phyloP scores from a whole-genome alignment of 2,329 filamentous ascomycete genomes.

The Monosporascus cannonballus region DNA sequence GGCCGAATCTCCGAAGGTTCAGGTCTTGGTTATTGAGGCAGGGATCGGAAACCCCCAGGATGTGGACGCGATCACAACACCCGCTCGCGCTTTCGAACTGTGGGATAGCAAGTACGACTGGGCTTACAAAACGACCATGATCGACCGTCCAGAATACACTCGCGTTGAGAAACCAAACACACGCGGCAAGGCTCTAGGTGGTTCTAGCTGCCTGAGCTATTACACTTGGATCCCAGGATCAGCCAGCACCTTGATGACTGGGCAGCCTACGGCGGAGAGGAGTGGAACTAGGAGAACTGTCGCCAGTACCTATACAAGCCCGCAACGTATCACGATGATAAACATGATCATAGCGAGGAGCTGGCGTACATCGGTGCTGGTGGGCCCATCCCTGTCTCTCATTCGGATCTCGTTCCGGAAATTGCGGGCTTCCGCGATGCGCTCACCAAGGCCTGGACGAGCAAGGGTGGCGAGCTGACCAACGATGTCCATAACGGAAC shows the following conservation, averaged over 20 bases:
- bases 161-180: conserved; percentile 59
- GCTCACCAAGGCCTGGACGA: conserved; percentile 45
- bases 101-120: conserved; percentile 52
- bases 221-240: conserved; percentile 58
- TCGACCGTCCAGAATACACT: conserved; percentile 52
- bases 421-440: conserved; percentile 44
- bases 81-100: conserved; percentile 45
- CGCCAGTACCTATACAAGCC: conserved; percentile 48
- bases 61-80: conserved; percentile 47
- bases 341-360: conserved; percentile 34
- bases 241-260: conserved; percentile 57
- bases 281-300: conserved; percentile 52
- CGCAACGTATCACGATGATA: conserved; percentile 53
- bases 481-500: conserved; percentile 51
- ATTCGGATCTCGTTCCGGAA: conserved; percentile 48
- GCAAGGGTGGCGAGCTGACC: conserved; percentile 41
- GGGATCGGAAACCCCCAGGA: conserved; percentile 41
- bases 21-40: conserved; percentile 41
- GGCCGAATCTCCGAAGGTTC: conserved; percentile 42
- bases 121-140: conserved; percentile 56
- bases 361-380: conserved; percentile 44
- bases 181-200: conserved; percentile 53
- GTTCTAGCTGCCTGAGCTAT: conserved; percentile 54
- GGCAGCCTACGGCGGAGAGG: conserved; percentile 66
- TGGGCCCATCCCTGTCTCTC: conserved; percentile 48